Evolutionary conservation across 495 filamentous ascomycete species (phyloP).

Genomic region (Tuber aestivum): DNA sequence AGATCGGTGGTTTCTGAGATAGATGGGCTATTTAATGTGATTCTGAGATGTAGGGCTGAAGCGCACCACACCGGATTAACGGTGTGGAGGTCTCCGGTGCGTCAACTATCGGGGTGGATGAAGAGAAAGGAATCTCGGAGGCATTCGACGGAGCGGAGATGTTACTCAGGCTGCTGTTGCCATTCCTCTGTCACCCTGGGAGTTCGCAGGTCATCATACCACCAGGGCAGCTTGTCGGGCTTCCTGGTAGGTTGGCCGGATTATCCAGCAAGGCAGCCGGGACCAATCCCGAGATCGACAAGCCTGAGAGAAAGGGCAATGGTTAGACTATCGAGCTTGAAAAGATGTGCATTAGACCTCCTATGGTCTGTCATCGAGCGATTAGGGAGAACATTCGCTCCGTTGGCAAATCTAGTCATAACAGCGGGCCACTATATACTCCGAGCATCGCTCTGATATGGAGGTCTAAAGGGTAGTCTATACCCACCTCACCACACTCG

Average conservation of each 20-base stretch:
- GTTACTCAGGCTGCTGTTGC: constrained; percentile 27
- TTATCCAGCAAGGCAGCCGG: constrained; percentile 18
- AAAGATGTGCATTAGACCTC: constrained; percentile 24
- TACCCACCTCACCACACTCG: constrained; percentile 28
- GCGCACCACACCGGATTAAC: constrained; percentile 12
- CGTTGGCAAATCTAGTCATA: constrained; percentile 25
- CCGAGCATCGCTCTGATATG: constrained; percentile 14
- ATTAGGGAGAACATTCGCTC: constrained; percentile 23
- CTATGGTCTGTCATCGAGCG: constrained; percentile 20
- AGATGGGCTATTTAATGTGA: constrained; percentile 24
- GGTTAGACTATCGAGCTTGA: constrained; percentile 23
- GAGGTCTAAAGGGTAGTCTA: constrained; percentile 24
- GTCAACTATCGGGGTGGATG: constrained; percentile 22
- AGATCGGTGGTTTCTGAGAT: constrained; percentile 16
- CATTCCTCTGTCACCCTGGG: constrained; percentile 34
- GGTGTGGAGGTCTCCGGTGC: constrained; percentile 13
- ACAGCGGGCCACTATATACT: constrained; percentile 24
- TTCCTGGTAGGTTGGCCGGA: constrained; percentile 29
- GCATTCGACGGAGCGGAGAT: constrained; percentile 17
- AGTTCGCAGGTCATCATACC: constrained; percentile 33
- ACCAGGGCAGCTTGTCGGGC: constrained; percentile 25
- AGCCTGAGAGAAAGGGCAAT: constrained; percentile 25
- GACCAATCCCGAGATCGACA: constrained; percentile 27
- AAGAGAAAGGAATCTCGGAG: constrained; percentile 22
- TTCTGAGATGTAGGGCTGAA: constrained; percentile 27